Base-by-base conservation (phyloP, 441 rosid genomes). In the Gossypium aridum region DNA sequence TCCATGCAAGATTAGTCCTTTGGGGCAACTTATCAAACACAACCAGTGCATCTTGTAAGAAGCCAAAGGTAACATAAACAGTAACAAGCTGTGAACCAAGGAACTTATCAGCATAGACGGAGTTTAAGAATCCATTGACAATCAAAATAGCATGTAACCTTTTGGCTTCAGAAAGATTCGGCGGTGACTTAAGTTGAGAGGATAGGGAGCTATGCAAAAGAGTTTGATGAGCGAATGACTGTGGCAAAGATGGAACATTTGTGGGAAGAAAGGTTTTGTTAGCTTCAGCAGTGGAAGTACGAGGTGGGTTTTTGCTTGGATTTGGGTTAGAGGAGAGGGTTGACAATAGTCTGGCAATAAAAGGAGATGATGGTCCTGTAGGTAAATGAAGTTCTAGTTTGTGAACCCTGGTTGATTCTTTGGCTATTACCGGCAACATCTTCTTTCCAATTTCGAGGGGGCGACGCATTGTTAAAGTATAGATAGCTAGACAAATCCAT, bases 31-130 rank as follows among this genome's bases (percentile, higher is more conserved):
- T 74, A 55, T 80, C 79, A 39, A 84, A 81, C 77, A 84, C 62
- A 28, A 64, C 2, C 28, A 12, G 73, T 1, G 85, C 85, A 43
- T 79, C 72, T 0, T 43, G 77, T 1, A 82, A 71, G 69, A 81
- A 54, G 20, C 73, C 83, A 63, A 70, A 78, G 56, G 59, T 7
- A 10, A 63, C 82, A 23, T 80, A 84, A 16, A 78, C 64, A 43
- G 67, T 66, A 62, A 84, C 85, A 31, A 81, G 83, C 75, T 80
- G 83, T 7, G 85, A 79, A 64, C 77, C 85, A 8, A 77, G 56
- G 20, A 67, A 76, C 74, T 69, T 64, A 53, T 57, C 79, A 34
- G 49, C 25, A 71, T 22, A 17, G n/a, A 14, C 49, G n/a, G 66
- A 31, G 45, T 59, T 19, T 39, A 81, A 70, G 76, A 80, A 70